These are phyloP conservation scores for Flaveria ramosissima DNA, from an alignment of 129 eudicot genomes.

Conservation along the genomic window DNA sequence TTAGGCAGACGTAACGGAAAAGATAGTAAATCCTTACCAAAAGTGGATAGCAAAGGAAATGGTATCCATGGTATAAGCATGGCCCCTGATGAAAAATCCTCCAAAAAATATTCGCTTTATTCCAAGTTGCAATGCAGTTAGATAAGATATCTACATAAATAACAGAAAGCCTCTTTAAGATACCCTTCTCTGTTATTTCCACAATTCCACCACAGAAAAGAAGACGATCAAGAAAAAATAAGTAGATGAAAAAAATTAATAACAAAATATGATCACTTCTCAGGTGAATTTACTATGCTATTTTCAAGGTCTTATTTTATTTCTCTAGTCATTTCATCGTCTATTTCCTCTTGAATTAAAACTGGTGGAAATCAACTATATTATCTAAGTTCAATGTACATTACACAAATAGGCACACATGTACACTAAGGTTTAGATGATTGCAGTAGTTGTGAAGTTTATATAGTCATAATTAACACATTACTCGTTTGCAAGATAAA, in stretches of 20 bases:
- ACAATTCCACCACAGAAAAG: slow-evolving; percentile 7
- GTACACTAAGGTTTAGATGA: too few species aligned
- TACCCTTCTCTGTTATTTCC: slow-evolving; percentile 6
- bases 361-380: slow-evolving; percentile 16
- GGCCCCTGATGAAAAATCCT: slow-evolving; percentile 96
- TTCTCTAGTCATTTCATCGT: slow-evolving; percentile 1
- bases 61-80: slow-evolving; percentile 99
- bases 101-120: slow-evolving; percentile 95
- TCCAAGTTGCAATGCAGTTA: slow-evolving; percentile 93
- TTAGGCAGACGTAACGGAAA: slow-evolving; percentile 11
- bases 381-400: neutral
- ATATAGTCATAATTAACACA: neutral
- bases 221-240: neutral
- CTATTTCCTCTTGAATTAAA: neutral
- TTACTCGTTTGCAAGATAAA: neutral
- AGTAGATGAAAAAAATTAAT: neutral
- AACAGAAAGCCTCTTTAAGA: neutral
- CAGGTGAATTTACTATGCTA: neutral
- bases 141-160: slow-evolving; percentile 71
- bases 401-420: slow-evolving; percentile 13
- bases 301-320: neutral
- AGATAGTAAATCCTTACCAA: slow-evolving; percentile 49
- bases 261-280: slow-evolving; percentile 8
- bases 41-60: slow-evolving; percentile 94
- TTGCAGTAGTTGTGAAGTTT: too few species aligned